A percentile compares a stretch with the other conserved stretches of the same genome.
These are phyloP conservation scores for Phytophthora meadii DNA, from an alignment of 352 stramenopile genomes.

Conservation along the genomic window DNA sequence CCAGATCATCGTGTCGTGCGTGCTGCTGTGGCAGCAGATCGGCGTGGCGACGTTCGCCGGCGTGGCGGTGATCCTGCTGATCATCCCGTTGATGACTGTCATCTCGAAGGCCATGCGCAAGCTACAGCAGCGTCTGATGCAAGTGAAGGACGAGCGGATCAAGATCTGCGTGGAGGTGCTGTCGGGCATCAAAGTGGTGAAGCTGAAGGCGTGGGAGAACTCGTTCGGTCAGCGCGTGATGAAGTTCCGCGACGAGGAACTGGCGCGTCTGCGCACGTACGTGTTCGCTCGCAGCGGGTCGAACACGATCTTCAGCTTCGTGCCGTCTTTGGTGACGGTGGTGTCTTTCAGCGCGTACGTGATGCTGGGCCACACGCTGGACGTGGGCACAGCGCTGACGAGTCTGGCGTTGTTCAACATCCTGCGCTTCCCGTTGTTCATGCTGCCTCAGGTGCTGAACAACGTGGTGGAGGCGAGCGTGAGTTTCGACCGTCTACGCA, in stretches of 20 bases:
- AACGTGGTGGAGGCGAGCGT: conserved; percentile 39
- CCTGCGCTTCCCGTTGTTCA: conserved; percentile 79
- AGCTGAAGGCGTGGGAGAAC: conserved; percentile 62
- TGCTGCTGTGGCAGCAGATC: conserved; percentile 78
- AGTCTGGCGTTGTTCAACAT: conserved; percentile 71
- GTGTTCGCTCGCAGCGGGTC: conserved; percentile 49
- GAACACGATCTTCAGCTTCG: conserved; percentile 66
- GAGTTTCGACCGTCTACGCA: conserved; percentile 58
- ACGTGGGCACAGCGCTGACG: conserved; percentile 59
- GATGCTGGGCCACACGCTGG: conserved; percentile 61
- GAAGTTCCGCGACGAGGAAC: conserved; percentile 73
- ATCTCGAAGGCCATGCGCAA: conserved; percentile 90
- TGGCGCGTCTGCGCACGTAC: conserved; percentile 78
- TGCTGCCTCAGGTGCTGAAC: conserved; percentile 50
- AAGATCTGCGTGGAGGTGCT: conserved; percentile 86
- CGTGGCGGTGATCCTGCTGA: conserved; percentile 93
- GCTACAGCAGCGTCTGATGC: conserved; percentile 89
- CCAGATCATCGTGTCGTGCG: conserved; percentile 80
- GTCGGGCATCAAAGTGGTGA: conserved; percentile 64
- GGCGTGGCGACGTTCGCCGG: conserved; percentile 91
- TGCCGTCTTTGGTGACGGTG: conserved; percentile 59
- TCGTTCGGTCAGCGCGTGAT: conserved; percentile 66
- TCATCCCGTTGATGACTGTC: conserved; percentile 91
- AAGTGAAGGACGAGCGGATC: conserved; percentile 91
- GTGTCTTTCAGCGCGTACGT: conserved; percentile 63